Conservation (phyloP, 1,139 yeast genomes). For the Kluyveromyces marxianus region DNA sequence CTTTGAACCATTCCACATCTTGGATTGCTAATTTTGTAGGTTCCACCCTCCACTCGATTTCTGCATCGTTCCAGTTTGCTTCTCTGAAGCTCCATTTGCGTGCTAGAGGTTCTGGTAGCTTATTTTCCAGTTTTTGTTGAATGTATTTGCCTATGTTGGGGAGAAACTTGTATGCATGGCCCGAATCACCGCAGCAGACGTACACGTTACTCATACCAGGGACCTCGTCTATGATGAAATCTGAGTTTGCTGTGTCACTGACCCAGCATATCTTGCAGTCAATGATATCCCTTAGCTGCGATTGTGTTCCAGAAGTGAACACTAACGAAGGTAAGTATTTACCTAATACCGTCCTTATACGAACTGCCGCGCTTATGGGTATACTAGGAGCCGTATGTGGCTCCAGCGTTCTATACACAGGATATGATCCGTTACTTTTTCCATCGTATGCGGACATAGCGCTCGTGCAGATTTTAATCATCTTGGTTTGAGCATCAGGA, state of each 20-base stretch:
- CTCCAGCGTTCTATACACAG: conserved; percentile 5
- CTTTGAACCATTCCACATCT: conserved; percentile 7
- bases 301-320: conserved; percentile 23
- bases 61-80: conserved; percentile 3
- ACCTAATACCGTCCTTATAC: conserved; percentile 26
- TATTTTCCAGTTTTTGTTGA: conserved; percentile 25
- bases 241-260: conserved; percentile 38
- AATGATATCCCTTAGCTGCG: conserved; percentile 17
- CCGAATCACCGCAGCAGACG: conserved; percentile 42
- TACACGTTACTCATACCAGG: conserved; percentile 32
- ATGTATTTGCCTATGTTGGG: conserved; percentile 40
- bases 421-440: background rate
- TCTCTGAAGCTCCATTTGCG: conserved; percentile 33
- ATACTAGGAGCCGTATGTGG: conserved; percentile 17
- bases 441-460: conserved; percentile 9
- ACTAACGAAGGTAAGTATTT: conserved; percentile 35
- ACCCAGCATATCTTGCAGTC: conserved; percentile 42
- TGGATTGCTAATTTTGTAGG: conserved; percentile 6
- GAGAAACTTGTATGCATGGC: conserved; percentile 38
- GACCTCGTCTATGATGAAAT: conserved; percentile 38
- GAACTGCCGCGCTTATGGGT: conserved; percentile 30
- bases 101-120: conserved; percentile 19
- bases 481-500: conserved; percentile 35
- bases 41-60: conserved; percentile 8
- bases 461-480: conserved; percentile 31